A percentile compares a stretch with the other conserved stretches of the same genome.
phyloP scores from a whole-genome alignment of 805 yeast species.

The Henningerozyma blattae region DNA sequence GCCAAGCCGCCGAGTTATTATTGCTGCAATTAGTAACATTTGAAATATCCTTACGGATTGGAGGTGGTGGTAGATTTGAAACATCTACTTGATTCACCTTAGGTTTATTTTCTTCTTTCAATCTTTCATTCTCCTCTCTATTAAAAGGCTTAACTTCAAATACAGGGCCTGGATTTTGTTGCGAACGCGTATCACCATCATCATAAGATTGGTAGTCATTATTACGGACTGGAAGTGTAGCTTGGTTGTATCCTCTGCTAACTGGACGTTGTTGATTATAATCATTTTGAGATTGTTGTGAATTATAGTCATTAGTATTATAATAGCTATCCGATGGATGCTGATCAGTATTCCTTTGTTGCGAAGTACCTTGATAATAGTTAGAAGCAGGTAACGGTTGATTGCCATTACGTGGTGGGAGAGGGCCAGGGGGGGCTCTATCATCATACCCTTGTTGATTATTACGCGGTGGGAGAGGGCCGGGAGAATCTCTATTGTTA shows the following conservation, averaged over 20 bases:
- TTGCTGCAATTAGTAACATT: background rate
- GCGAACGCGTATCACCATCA: background rate
- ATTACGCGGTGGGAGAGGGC: conserved; percentile 1
- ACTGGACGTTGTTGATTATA: conserved; percentile 5
- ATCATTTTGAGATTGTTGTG: conserved; percentile 1
- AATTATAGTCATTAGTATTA: background rate
- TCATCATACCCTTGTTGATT: background rate
- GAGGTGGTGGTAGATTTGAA: conserved; percentile 18
- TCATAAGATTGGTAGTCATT: background rate
- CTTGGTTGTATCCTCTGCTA: background rate
- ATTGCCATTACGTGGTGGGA: background rate
- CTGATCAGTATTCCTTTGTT: background rate
- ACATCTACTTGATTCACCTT: conserved; percentile 9
- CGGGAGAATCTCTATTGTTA: no score
- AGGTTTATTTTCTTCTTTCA: conserved; percentile 3
- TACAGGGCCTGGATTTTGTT: conserved; percentile 2
- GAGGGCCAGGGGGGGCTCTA: background rate
- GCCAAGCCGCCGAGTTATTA: background rate
- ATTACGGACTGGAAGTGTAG: background rate
- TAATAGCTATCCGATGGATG: no score
- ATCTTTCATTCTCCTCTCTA: conserved; percentile 6
- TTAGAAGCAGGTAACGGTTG: no score
- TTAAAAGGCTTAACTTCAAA: conserved; percentile 14
- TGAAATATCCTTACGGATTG: conserved; percentile 18
- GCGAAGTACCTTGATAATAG: background rate